Conservation (phyloP, 2,329 filamentous ascomycete genomes). For the Fusarium musae region DNA sequence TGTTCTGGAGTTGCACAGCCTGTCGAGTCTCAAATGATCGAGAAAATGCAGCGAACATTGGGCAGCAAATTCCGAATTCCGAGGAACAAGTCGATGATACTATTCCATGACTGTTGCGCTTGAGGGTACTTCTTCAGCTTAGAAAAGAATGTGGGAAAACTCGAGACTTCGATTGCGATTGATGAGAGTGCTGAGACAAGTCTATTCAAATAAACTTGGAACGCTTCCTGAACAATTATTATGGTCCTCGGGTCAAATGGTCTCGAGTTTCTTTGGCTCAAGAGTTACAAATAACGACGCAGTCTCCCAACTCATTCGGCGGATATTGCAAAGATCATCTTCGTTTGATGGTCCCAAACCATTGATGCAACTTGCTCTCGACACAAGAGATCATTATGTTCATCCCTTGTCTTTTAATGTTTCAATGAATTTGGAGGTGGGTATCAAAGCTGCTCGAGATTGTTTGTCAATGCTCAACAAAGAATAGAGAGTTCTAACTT, state of each 20-base stretch:
- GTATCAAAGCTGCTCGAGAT: neutral
- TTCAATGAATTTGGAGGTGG: neutral
- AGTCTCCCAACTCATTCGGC: neutral
- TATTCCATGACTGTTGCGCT: neutral
- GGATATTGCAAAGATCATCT: neutral
- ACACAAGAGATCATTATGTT: neutral
- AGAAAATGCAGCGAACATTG: neutral
- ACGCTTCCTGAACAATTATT: neutral
- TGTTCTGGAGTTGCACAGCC: neutral
- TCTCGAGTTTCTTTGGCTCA: neutral
- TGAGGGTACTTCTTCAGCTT: neutral
- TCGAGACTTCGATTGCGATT: neutral
- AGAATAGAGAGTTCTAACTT: neutral
- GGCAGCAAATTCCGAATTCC: neutral
- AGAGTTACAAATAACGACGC: neutral
- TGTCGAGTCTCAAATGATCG: neutral
- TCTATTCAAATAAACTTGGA: no score
- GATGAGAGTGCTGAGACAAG: neutral
- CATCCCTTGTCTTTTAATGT: neutral
- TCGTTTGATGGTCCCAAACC: neutral
- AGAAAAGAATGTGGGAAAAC: neutral
- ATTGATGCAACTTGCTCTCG: neutral
- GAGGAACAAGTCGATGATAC: neutral
- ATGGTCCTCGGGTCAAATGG: neutral
- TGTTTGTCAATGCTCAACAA: slow-evolving; percentile 3